Base-by-base conservation (phyloP, 768 basidiomycete species). In the Amanita subjunquillea region DNA sequence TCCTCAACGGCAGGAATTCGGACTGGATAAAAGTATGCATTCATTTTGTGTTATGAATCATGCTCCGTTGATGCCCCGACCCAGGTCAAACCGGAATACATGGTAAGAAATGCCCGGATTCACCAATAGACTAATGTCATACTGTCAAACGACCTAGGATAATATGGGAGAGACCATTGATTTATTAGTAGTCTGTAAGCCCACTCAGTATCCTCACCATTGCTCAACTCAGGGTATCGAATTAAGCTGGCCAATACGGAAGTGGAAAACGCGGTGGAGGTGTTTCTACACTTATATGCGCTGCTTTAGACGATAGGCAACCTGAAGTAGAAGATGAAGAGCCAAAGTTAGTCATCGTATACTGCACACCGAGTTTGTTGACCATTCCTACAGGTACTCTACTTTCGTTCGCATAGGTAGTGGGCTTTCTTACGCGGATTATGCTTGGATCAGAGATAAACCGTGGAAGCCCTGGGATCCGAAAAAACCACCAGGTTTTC, bases 121-220 rank as follows among this genome's bases (percentile, higher is more conserved):
- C 43, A 7, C 30, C 40, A 13, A 30, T 22, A n/a, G n/a, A 34
- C 20, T 20, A 17, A 9, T 27, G 9, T 50, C 20, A 34, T 12
- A 48, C 9, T 29, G 48, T 48, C 36, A 48, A 50, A 32, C 40
- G 29, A 29, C 22, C 27, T 50, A 90, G 88, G 91, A 94, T 58
- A 86, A 90, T 55, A 80, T 94, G 77, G 91, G 90, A 6, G 92
- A 96, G 69, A 93, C 87, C 0, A 84, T 94, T 3, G 95, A 97
- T 59, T 80, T 95, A 1, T 69, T 98, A 6, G 92, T 98, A 22
- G 81, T 98, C 32, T 90, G 91, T 85, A 62, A 57, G 82, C 60
- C 29, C 23, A 15, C 20, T 8, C 13, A 32, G 9, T 50, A 7
- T 37, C 17, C 12, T 22, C 23, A 15, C 3, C n/a, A 6, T 15